Evolutionary conservation across 495 filamentous ascomycete genomes (phyloP).

Genomic region (Daldinia grandis): DNA sequence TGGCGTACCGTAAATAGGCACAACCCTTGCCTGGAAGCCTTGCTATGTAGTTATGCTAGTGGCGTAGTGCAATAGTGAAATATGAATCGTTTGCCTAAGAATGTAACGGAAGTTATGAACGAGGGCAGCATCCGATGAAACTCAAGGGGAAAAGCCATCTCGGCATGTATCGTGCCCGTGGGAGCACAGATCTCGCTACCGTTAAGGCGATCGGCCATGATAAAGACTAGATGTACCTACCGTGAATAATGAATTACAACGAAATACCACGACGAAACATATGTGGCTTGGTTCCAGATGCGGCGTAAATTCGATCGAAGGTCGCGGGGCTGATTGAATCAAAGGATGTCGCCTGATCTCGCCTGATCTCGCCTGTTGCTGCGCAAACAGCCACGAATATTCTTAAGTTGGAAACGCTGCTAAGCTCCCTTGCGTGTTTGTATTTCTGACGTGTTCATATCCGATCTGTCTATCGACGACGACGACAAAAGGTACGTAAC

Average conservation of each 20-base stretch:
- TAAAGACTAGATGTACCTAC: not conserved
- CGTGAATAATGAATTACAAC: not conserved
- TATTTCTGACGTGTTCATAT: constrained; percentile 14
- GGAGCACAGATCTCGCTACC: not conserved
- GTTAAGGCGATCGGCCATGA: not conserved
- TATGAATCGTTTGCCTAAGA: not conserved
- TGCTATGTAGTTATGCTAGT: too few species aligned
- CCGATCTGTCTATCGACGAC: not conserved
- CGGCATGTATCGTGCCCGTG: not conserved
- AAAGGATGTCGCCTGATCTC: not conserved
- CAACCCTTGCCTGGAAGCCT: not conserved
- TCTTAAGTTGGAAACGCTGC: constrained; percentile 10
- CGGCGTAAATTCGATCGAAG: constrained; percentile 2
- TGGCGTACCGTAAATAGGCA: not conserved
- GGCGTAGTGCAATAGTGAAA: not conserved
- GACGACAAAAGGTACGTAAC: not conserved
- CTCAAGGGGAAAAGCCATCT: not conserved
- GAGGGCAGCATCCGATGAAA: not conserved
- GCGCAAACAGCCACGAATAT: constrained; percentile 24
- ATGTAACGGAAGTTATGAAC: not conserved
- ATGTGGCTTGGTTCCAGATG: constrained; percentile 15
- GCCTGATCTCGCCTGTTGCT: not conserved
- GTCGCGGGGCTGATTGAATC: constrained; percentile 4
- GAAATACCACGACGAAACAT: not conserved
- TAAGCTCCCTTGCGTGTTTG: constrained; percentile 17